A percentile compares a stretch with the other conserved stretches of the same genome.
These are phyloP conservation scores for Candida montana DNA, from an alignment of 805 yeast species.

Conservation along the genomic window DNA sequence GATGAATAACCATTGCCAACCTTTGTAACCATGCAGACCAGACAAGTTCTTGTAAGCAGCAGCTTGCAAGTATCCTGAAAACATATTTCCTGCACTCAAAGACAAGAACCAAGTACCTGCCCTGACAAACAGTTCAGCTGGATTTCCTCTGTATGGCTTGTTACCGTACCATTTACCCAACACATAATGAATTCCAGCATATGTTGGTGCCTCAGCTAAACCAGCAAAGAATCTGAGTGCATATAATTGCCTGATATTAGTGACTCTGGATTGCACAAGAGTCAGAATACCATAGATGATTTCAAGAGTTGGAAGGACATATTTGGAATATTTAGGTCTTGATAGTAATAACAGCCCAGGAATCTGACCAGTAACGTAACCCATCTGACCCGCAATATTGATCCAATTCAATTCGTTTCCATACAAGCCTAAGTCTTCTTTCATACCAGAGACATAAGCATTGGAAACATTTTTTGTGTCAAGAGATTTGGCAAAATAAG, in stretches of 20 bases:
- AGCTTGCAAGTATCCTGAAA: conserved; percentile 7
- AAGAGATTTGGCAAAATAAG: conserved; percentile 38
- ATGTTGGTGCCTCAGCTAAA: conserved; percentile 10
- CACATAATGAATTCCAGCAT: conserved; percentile 1
- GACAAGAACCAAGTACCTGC: conserved; percentile 18
- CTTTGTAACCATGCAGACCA: conserved; percentile 39
- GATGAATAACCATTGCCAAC: conserved; percentile 61
- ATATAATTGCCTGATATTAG: conserved; percentile 19
- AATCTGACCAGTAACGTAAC: conserved; percentile 7
- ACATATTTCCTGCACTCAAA: background rate
- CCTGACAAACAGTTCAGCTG: conserved; percentile 2
- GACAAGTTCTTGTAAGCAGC: conserved; percentile 23
- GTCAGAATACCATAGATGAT: conserved; percentile 32
- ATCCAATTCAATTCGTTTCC: conserved; percentile 50
- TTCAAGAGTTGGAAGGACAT: conserved; percentile 37
- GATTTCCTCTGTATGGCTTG: conserved; percentile 1
- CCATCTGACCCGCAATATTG: conserved; percentile 3
- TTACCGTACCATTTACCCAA: conserved; percentile 3
- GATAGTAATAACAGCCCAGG: conserved; percentile 26
- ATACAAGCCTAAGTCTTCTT: conserved; percentile 45
- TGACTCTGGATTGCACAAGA: conserved; percentile 6
- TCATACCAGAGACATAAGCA: conserved; percentile 61
- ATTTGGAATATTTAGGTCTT: conserved; percentile 34
- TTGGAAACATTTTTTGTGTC: conserved; percentile 53
- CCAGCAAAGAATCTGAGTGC: conserved; percentile 14